Conservation (phyloP, 331 rosid genomes). For the Phaseolus coccineus region DNA sequence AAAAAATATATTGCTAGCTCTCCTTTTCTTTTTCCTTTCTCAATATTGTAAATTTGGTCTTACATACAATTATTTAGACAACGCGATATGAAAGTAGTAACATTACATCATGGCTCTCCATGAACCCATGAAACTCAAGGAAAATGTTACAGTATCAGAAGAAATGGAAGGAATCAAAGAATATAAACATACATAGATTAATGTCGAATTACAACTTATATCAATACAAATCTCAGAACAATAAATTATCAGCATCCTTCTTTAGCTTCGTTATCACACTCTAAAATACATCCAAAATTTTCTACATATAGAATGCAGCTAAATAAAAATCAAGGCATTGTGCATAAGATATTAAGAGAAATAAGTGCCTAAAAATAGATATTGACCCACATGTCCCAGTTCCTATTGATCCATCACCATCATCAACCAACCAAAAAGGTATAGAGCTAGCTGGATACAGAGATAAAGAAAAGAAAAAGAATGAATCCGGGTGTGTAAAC, state of each 20-base stretch:
- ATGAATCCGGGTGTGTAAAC: constrained; percentile 28
- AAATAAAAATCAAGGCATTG: constrained; percentile 38
- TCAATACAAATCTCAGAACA: constrained; percentile 8
- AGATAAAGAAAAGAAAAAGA: constrained; percentile 31
- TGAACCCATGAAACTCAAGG: background rate
- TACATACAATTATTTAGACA: background rate
- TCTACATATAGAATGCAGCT: constrained; percentile 44
- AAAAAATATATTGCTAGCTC: no score
- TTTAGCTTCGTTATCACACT: constrained; percentile 31
- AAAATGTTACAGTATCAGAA: background rate
- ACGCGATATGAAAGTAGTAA: background rate
- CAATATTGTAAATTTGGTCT: background rate
- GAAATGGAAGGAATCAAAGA: constrained; percentile 38
- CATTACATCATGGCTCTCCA: background rate
- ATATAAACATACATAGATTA: constrained; percentile 34
- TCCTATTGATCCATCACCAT: constrained; percentile 50
- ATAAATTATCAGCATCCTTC: constrained; percentile 12
- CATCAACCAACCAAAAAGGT: constrained; percentile 18
- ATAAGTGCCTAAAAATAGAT: constrained; percentile 34
- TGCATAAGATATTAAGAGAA: constrained; percentile 30
- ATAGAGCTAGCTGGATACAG: constrained; percentile 26
- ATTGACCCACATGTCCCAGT: constrained; percentile 41
- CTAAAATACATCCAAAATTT: constrained; percentile 50
- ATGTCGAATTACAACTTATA: constrained; percentile 38
- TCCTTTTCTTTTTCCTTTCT: no score